Base-by-base conservation (phyloP, 1,139 yeast genomes). In the Blastobotrys petasosporus region DNA sequence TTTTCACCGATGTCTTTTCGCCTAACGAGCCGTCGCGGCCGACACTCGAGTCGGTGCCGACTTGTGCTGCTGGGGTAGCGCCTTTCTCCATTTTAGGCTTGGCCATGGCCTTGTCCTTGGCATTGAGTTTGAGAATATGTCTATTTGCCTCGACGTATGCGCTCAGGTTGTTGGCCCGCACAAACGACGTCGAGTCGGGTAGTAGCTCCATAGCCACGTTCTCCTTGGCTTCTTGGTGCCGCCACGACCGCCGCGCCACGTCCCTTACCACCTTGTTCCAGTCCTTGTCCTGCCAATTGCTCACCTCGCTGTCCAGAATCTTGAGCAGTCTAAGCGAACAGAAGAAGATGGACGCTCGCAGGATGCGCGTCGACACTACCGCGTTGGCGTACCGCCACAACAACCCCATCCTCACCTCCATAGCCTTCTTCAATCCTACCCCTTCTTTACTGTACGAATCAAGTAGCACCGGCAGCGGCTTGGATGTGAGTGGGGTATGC, bases 141-240 rank as follows among this genome's bases (percentile, higher is more conserved):
- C 97, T 74, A 63, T 88, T 92, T n/a, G 94, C 90, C 66, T 92
- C 98, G 79, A 87, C 77, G 63, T 81, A 86, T 4, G 90, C 87
- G 1, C 87, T 77, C 42, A 85, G 70, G 58, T 82, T 85, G 62
- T 87, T 87, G 44, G 83, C 74, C 56, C 97, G 75, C 55, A 85
- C 75, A 59, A 90, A 88, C 1, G 77, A 71, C 11, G 85, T 78
- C 47, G 77, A 76, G 6, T 51, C 42, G 10, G 28, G 30, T 11
- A 40, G 20, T n/a, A 44, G 12, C 15, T 42, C 39, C 37, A 38
- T 32, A 5, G 45, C 38, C 7, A 41, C 44, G 17, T 47, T 47
- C 29, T 49, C 51, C 16, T 11, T 17, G 4, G 50, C 60, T 7
- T 61, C 59, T 0, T 83, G 72, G 62, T 88, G 96, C 57, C 76